Percentiles rank a stretch among this genome's conserved stretches.
Conservation (phyloP, 2,329 filamentous ascomycete species). For the Drechslerella stenobrocha region DNA sequence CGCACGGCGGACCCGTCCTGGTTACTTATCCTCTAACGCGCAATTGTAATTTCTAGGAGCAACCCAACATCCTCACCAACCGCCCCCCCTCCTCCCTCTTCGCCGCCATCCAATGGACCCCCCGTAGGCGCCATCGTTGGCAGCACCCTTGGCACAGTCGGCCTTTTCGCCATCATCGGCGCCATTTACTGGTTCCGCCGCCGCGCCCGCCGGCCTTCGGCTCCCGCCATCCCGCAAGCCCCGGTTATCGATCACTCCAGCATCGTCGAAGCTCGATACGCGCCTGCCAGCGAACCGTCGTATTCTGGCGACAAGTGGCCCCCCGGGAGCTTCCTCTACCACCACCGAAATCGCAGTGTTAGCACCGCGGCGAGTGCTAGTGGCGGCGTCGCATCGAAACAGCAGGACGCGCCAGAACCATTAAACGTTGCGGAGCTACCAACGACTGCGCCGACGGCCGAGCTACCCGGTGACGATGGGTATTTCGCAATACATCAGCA, state of each 20-base stretch:
- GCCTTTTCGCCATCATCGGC: conserved; percentile 15
- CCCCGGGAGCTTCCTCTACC: conserved; percentile 40
- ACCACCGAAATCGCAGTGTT: conserved; percentile 28
- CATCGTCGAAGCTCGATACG: conserved; percentile 43
- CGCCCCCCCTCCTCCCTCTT: conserved; percentile 15
- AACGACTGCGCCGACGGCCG: conserved; percentile 14
- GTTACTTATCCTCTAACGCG: conserved; percentile 7
- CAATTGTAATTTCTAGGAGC: conserved; percentile 8
- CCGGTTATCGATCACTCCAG: conserved; percentile 34
- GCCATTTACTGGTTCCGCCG: conserved; percentile 6
- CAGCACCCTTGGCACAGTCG: conserved; percentile 13
- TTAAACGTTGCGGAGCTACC: conserved; percentile 26
- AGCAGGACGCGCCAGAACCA: conserved; percentile 5
- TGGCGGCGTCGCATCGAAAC: too few relatives aligned
- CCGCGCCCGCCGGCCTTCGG: conserved; percentile 12
- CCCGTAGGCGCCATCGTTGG: conserved; percentile 36
- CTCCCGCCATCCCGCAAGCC: conserved; percentile 36
- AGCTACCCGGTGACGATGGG: conserved; percentile 35
- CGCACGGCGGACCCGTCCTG: neutral
- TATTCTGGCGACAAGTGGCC: conserved; percentile 44
- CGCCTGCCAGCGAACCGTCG: conserved; percentile 28
- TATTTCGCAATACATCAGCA: conserved; percentile 28
- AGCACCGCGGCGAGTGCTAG: too few relatives aligned
- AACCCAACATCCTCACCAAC: conserved; percentile 12
- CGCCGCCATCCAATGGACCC: neutral